Evolutionary conservation across 495 filamentous ascomycete species (phyloP).

Genomic region (Usnea hakonensis): DNA sequence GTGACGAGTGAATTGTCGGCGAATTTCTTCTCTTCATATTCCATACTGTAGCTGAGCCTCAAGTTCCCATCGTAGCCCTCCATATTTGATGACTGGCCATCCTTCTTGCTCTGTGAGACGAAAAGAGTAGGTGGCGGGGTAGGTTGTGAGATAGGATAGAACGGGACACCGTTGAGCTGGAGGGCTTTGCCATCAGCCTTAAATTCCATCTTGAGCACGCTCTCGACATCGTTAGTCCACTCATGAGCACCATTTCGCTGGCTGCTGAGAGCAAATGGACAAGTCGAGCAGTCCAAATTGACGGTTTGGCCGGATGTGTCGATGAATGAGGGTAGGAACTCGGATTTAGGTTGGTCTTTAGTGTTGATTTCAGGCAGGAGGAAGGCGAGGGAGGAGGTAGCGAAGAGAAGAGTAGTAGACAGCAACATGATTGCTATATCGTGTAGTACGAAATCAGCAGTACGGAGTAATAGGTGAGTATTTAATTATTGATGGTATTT

Average conservation of each 20-base stretch:
- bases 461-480: background rate
- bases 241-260: constrained; percentile 22
- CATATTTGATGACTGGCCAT: constrained; percentile 12
- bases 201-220: constrained; percentile 34
- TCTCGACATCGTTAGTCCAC: constrained; percentile 21
- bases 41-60: constrained; percentile 25
- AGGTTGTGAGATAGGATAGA: constrained; percentile 41
- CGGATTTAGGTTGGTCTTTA: constrained; percentile 16
- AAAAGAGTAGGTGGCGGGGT: constrained; percentile 20
- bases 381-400: constrained; percentile 40
- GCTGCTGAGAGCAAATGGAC: constrained; percentile 36
- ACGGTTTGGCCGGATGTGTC: constrained; percentile 31
- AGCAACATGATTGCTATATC: constrained; percentile 33
- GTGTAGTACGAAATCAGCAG: background rate
- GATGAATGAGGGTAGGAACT: constrained; percentile 29
- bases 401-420: constrained; percentile 35
- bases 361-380: constrained; percentile 31
- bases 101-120: constrained; percentile 22
- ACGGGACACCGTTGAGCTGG: constrained; percentile 41
- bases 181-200: constrained; percentile 36
- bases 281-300: constrained; percentile 40
- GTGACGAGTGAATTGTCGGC: constrained; percentile 16
- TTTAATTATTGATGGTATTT: background rate
- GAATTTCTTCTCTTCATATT: constrained; percentile 18
- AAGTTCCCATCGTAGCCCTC: constrained; percentile 21